Conservation (phyloP, 1,284 basidiomycete genomes). For the Omphalotus olearius region DNA sequence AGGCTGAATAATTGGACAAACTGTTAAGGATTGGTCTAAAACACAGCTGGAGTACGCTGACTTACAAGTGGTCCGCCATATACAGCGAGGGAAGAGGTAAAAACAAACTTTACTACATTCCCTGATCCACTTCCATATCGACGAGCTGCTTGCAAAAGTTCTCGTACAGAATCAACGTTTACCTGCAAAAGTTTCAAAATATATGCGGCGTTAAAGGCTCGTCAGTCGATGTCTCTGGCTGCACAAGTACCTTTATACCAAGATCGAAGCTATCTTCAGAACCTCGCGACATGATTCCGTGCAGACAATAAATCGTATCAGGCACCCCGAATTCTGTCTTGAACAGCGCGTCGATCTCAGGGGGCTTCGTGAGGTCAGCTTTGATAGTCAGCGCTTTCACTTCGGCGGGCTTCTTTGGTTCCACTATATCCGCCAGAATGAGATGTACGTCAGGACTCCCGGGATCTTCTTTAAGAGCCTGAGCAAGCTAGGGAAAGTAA, state of each 20-base stretch:
- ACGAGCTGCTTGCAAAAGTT: conserved; percentile 44
- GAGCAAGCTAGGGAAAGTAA: conserved; percentile 22
- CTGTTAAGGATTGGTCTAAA: not conserved
- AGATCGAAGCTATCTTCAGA: conserved; percentile 62
- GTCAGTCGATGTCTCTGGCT: not conserved
- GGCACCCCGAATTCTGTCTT: conserved; percentile 36
- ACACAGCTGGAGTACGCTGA: not conserved
- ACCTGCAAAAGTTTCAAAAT: conserved; percentile 32
- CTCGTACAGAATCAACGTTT: conserved; percentile 58
- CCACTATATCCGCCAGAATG: conserved; percentile 52
- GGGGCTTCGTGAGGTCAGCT: conserved; percentile 37
- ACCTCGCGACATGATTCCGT: conserved; percentile 69
- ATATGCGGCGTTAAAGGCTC: not conserved
- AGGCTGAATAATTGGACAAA: conserved; percentile 26
- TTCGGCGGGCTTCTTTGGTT: conserved; percentile 38
- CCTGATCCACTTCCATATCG: conserved; percentile 30
- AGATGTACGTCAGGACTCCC: conserved; percentile 38
- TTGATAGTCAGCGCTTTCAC: conserved; percentile 35
- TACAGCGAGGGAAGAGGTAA: conserved; percentile 59
- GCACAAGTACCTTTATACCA: conserved; percentile 38
- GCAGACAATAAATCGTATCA: conserved; percentile 52
- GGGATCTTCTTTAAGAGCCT: conserved; percentile 29
- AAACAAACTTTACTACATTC: conserved; percentile 48
- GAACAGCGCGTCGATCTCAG: conserved; percentile 20
- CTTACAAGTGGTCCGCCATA: conserved; percentile 57